These are phyloP conservation scores for Saccharomyces eubayanus DNA, from an alignment of 805 yeast species.

Conservation along the genomic window DNA sequence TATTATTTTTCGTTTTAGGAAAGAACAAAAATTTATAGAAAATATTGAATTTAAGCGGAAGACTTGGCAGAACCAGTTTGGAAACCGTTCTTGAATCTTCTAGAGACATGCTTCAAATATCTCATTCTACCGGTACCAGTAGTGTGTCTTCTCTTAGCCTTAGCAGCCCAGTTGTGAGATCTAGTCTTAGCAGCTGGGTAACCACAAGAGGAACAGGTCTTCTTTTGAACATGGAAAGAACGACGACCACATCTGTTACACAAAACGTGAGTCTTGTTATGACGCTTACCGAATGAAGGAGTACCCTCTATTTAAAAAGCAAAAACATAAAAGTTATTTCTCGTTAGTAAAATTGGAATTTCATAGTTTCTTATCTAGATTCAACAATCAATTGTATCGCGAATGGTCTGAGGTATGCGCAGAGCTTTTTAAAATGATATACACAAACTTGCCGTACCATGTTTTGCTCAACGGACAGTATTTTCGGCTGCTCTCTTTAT, in stretches of 20 bases:
- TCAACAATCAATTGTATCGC: neutral
- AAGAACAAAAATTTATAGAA: conserved; percentile 5
- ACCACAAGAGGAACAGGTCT: conserved; percentile 97
- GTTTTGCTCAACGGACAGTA: neutral
- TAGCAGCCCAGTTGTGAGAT: conserved; percentile 98
- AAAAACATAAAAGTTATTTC: conserved; percentile 5
- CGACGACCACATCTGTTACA: conserved; percentile 99
- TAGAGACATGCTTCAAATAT: conserved; percentile 91
- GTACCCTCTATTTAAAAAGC: conserved; percentile 74
- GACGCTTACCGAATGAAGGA: conserved; percentile 99
- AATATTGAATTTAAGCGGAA: conserved; percentile 42
- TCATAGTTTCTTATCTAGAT: neutral
- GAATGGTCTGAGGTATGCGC: too few relatives aligned
- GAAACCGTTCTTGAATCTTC: conserved; percentile 99
- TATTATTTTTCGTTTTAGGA: conserved; percentile 1
- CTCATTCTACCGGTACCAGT: conserved; percentile 99
- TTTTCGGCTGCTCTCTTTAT: too few relatives aligned
- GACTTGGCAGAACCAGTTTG: conserved; percentile 68
- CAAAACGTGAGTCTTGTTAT: conserved; percentile 98
- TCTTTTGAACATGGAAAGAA: conserved; percentile 98
- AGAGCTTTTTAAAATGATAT: neutral
- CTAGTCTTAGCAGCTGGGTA: conserved; percentile 99
- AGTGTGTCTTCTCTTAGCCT: conserved; percentile 99
- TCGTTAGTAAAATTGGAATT: conserved; percentile 28
- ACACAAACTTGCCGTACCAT: too few relatives aligned